Evolutionary conservation across 805 yeast species (phyloP).

Genomic region (Pichia gijzeniarum): DNA sequence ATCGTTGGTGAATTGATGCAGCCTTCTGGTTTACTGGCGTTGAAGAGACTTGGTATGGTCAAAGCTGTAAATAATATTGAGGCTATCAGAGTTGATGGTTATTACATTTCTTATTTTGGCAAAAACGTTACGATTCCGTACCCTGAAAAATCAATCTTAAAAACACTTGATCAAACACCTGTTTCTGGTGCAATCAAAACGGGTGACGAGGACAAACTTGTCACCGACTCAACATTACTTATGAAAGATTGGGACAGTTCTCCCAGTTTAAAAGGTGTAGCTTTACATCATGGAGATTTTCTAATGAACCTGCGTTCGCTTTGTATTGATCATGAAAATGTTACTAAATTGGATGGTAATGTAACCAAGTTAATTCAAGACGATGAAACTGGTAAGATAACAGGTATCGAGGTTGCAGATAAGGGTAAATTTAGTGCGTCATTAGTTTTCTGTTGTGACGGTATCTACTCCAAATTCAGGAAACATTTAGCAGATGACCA

Average conservation of each 20-base stretch:
- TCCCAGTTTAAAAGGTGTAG: constrained; percentile 62
- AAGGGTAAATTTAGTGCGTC: constrained; percentile 48
- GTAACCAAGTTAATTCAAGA: constrained; percentile 62
- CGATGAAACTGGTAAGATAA: constrained; percentile 38
- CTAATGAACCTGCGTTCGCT: constrained; percentile 66
- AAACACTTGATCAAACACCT: constrained; percentile 37
- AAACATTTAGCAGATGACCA: constrained; percentile 56
- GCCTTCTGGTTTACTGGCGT: constrained; percentile 90
- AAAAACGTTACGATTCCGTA: constrained; percentile 58
- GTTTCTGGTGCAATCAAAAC: constrained; percentile 49
- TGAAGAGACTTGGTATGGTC: constrained; percentile 76
- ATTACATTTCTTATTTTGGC: constrained; percentile 65
- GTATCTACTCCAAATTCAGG: constrained; percentile 89
- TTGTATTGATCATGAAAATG: constrained; percentile 65
- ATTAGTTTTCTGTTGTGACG: constrained; percentile 80
- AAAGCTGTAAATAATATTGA: constrained; percentile 68
- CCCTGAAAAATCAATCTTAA: constrained; percentile 51
- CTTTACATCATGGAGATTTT: constrained; percentile 91
- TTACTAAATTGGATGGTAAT: constrained; percentile 75
- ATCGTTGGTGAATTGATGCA: constrained; percentile 97
- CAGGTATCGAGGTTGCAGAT: constrained; percentile 63
- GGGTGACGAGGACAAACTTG: constrained; percentile 51
- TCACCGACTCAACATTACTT: constrained; percentile 43
- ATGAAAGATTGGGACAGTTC: constrained; percentile 50
- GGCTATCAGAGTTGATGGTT: constrained; percentile 74